phyloP scores from a whole-genome alignment of 306 rosid species.

The Phaseolus lunatus region DNA sequence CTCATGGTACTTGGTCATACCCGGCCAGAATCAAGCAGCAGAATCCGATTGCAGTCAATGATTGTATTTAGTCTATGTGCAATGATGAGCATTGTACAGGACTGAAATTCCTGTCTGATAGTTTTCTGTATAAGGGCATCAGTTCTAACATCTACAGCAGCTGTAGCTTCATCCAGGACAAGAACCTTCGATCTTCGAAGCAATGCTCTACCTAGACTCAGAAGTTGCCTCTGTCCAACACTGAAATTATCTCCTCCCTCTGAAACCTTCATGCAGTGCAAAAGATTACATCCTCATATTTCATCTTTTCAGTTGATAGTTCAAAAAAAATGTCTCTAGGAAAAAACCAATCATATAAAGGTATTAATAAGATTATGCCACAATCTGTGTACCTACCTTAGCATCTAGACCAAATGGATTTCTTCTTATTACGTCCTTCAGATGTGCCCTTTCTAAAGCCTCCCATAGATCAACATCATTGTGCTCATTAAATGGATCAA shows the following conservation, averaged over 20 bases:
- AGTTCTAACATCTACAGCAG: constrained; percentile 90
- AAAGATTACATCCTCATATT: constrained; percentile 27
- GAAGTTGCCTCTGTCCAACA: constrained; percentile 89
- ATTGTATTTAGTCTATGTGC: constrained; percentile 91
- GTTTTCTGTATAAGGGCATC: constrained; percentile 91
- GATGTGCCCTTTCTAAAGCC: constrained; percentile 84
- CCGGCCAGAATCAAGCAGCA: constrained; percentile 79
- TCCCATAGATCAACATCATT: constrained; percentile 90
- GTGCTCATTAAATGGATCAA: constrained; percentile 85
- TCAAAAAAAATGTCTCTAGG: background rate
- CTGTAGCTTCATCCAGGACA: constrained; percentile 96
- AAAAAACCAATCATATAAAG: background rate
- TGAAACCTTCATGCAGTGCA: constrained; percentile 61
- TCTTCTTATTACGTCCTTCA: constrained; percentile 73
- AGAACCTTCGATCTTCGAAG: constrained; percentile 86
- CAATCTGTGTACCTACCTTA: constrained; percentile 73
- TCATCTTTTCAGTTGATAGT: constrained; percentile 9
- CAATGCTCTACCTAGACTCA: constrained; percentile 89
- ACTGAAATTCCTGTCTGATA: constrained; percentile 81
- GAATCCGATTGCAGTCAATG: constrained; percentile 77
- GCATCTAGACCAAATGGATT: constrained; percentile 82
- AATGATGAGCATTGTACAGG: constrained; percentile 87
- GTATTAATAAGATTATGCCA: background rate
- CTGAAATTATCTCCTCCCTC: constrained; percentile 96
- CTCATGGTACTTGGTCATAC: constrained; percentile 51